Base-by-base conservation (phyloP, 495 filamentous ascomycete species). In the Tuber indicum region DNA sequence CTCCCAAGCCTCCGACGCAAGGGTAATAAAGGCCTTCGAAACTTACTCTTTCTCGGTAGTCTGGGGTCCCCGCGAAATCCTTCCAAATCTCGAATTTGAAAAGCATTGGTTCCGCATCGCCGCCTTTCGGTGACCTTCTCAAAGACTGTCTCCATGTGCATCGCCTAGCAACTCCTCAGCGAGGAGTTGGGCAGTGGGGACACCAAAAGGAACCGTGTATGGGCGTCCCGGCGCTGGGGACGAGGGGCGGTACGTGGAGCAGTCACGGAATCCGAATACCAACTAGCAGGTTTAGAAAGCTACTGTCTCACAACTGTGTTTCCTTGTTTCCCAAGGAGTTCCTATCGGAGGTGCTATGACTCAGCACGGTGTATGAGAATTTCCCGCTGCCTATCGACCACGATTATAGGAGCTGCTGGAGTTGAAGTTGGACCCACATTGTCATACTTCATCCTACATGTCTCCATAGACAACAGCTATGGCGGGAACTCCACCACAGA, bases 111-210 rank as follows among this genome's bases (percentile, higher is more conserved):
- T 88, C 44, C 84, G 81, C 72, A 87, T 77, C 85, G 86, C 45
- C 84, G 86, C 32, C 32, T 32, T 32, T 32, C 32, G 32, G 32
- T 32, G 32, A 32, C 14, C 85, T 85, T 9, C 86, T 85, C 71
- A 39, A 75, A 72, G 86, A 17, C 82, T 85, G 47, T 73, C 9
- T 78, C 84, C 9, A 84, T 83, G n/a, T 86, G 86, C 75, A 81
- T 85, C 26, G 84, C 86, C 21, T 88, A 87, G 88, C 87, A 88
- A 72, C 81, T 88, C 6, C 81, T 88, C 58, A 85, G 86, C 6
- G 87, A 88, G 73, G 87, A 89, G 76, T 79, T 88, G 12, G 88
- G 88, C 9, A 85, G 88, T 78, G 87, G 88, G 1, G 85, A 88
- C 79, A 77, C 83, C 52, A 71, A 80, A 41, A 85, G 87, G 79